Conservation (phyloP, 768 basidiomycete species). For the Pleurotus citrinopileatus region DNA sequence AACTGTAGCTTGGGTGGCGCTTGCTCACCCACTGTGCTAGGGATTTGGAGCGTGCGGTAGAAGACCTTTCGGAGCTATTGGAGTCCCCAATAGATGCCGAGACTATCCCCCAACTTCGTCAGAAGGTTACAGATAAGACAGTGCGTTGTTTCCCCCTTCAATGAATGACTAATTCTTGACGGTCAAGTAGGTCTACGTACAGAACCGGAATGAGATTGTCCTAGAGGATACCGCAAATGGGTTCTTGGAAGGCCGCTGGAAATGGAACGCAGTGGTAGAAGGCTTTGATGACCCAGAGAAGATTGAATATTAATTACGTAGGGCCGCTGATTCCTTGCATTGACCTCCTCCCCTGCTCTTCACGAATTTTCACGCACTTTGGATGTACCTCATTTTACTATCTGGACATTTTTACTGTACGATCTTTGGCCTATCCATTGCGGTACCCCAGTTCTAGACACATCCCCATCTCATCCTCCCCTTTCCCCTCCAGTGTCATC, state of each 20-base stretch:
- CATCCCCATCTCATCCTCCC: too few species aligned
- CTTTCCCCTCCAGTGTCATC: too few species aligned
- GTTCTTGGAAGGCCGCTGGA: constrained; percentile 83
- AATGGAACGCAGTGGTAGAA: constrained; percentile 71
- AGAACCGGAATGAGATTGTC: constrained; percentile 94
- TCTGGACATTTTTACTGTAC: too few species aligned
- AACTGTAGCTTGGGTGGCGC: neutral
- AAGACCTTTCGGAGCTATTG: constrained; percentile 89
- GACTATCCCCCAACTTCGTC: constrained; percentile 73
- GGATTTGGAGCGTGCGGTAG: constrained; percentile 93
- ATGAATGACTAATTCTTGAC: too few species aligned
- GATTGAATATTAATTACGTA: constrained; percentile 15
- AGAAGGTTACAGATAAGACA: constrained; percentile 95
- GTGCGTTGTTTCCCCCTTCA: constrained; percentile 49
- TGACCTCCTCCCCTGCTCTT: too few species aligned
- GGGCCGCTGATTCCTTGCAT: too few species aligned
- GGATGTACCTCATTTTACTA: too few species aligned
- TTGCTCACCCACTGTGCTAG: constrained; percentile 30
- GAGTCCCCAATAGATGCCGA: constrained; percentile 91
- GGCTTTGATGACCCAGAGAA: constrained; percentile 60
- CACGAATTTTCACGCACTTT: too few species aligned
- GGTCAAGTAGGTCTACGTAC: constrained; percentile 91
- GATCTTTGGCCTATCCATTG: too few species aligned
- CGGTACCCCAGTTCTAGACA: too few species aligned
- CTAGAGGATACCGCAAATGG: constrained; percentile 93